Base-by-base conservation (phyloP, 2,329 filamentous ascomycete species). In the Calonectria ilicicola region DNA sequence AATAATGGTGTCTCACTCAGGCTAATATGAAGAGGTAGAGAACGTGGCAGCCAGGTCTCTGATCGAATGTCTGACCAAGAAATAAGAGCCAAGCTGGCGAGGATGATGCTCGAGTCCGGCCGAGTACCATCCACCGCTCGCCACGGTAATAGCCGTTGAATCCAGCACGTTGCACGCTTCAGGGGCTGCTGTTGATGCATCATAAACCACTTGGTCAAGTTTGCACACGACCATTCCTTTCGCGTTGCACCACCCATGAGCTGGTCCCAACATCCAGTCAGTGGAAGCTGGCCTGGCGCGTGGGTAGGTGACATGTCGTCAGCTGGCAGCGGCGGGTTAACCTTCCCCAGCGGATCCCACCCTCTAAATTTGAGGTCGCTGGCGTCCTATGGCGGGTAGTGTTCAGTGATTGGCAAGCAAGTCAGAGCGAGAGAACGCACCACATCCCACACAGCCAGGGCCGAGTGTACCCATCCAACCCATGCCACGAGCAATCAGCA, bases 401-500 rank as follows among this genome's bases (percentile, higher is more conserved):
- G 26, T 14, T 38, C 27, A 17, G 14, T 23, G 32, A 58, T 47
- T 44, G 51, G 44, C 23, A 40, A 58, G 68, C 35, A 67, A 67
- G 38, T 49, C 1, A 64, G 44, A 46, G 46, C 69, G 69, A 74
- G 67, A 26, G 38, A 51, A 56, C 67, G 19, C 40, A 67, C 65
- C 38, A 53, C 40, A 47, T 60, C 42, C 27, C 62, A 26, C 32
- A 9, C 27, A 64, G 69, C 70, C 70, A 74, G 56, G 32, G 71
- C 75, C 62, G 70, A 42, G 38, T 47, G 70, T 72, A 58, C 68
- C 67, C 72, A 71, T 68, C 73, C 49, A 19, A 47, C n/a, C 62
- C 62, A 76, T 69, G 70, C 73, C 77, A 80, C 76, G 77, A 72
- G 73, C 72, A 68, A 74, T 68, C 51, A 73, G 29, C 56, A 72